Conservation (phyloP, 148 eudicot species). For the Chenopodium formosanum region DNA sequence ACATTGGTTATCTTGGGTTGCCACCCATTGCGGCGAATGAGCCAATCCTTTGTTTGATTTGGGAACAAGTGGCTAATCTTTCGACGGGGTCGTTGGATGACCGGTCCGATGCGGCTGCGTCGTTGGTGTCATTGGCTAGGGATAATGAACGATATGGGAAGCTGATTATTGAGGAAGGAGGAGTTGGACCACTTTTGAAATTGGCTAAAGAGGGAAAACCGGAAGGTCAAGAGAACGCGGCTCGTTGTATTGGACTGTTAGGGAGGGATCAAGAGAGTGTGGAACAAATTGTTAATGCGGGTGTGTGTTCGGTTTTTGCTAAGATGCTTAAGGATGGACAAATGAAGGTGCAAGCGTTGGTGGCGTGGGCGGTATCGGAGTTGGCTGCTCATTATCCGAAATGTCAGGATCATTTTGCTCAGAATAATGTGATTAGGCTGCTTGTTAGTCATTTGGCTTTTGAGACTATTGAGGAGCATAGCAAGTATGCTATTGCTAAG, state of each 20-base stretch:
- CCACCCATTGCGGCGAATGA: constrained; percentile 88
- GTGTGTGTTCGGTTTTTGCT: constrained; percentile 66
- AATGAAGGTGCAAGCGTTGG: constrained; percentile 74
- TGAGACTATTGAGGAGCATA: constrained; percentile 83
- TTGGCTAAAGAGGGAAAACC: constrained; percentile 66
- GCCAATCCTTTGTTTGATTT: constrained; percentile 77
- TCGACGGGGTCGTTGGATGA: constrained; percentile 61
- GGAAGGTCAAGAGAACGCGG: constrained; percentile 82
- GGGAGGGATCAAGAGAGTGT: constrained; percentile 78
- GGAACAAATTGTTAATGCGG: constrained; percentile 67
- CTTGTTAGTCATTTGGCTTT: constrained; percentile 79
- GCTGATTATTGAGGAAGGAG: constrained; percentile 81
- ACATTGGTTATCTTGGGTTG: constrained; percentile 63
- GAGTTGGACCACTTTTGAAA: constrained; percentile 62
- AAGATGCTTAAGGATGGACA: constrained; percentile 79
- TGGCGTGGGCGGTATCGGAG: constrained; percentile 85
- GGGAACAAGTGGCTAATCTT: constrained; percentile 81
- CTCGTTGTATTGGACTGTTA: constrained; percentile 63
- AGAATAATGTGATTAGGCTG: constrained; percentile 62
- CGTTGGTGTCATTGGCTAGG: constrained; percentile 65
- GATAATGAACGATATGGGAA: constrained; percentile 75
- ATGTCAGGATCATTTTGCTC: constrained; percentile 80
- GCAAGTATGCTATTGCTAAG: constrained; percentile 59
- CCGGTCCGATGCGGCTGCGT: constrained; percentile 64
- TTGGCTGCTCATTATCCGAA: constrained; percentile 64